Evolutionary conservation across 139 green algal genomes (phyloP), one percentile per base, ranked within the genome.

Genomic region (Chlorella sorokiniana): DNA sequence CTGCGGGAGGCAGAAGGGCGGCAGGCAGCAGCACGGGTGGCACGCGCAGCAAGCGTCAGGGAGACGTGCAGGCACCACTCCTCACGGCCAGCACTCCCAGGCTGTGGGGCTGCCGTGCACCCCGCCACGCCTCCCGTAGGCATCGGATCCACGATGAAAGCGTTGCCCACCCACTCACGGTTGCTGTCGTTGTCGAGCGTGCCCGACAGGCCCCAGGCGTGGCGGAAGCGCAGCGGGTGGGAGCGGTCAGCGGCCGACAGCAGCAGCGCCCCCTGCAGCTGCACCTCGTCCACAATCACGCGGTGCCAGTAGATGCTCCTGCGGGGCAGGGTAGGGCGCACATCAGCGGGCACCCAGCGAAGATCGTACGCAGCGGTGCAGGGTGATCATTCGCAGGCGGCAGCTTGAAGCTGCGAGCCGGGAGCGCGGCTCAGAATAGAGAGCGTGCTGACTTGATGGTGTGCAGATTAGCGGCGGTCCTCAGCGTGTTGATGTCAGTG

Each of bases 241-340:
- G n/a, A n/a, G 64, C 64, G 64, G 64, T 71, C 31, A 4, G 31
- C 29, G 64, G 64, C 64, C 64, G 10, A 48, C 45, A 67, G 51
- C 27, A 67, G 69, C 44, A 78, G 35, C n/a, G 7, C n/a, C 20
- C 35, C 65, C 6, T 9, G 18, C 37, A 52, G 72, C 81, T 82
- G 74, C 10, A 16, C 65, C 71, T 78, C 81, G 69, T 85, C 81
- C 31, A 85, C 69, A 9, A 85, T 65, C 8, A 85, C 69, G 38
- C 81, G 67, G 41, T 81, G 70, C 81, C 81, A 85, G 37, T n/a
- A 56, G 37, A 85, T 85, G 67, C 23, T n/a, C n/a, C 48, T 78
- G 71, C 71, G 51, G 1, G 22, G 33, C 31, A 44, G 14, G 6
- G 42, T 8, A 33, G 14, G 16, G 1, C 20, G 4, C 44, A n/a